Evolutionary conservation across 2,329 filamentous ascomycete genomes (phyloP).

Genomic region (Lasiodiplodia gonubiensis): DNA sequence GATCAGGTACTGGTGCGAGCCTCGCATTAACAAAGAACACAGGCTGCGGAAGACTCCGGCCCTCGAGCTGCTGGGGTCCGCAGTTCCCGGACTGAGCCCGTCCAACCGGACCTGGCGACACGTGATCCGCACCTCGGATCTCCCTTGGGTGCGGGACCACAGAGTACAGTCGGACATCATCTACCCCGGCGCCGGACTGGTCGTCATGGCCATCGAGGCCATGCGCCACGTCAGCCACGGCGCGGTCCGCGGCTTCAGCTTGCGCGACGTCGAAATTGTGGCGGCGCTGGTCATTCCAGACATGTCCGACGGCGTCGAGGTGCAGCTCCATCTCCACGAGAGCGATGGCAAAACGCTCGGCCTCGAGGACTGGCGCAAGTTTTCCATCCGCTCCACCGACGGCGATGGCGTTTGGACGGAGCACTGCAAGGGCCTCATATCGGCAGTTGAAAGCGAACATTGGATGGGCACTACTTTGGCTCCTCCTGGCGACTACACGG

Average conservation of each 20-base stretch:
- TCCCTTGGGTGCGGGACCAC: constrained; percentile 36
- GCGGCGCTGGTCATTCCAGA: constrained; percentile 27
- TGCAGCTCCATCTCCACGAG: constrained; percentile 8
- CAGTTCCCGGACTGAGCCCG: constrained; percentile 33
- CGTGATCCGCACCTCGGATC: constrained; percentile 33
- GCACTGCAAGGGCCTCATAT: constrained; percentile 21
- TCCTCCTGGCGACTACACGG: too few species aligned
- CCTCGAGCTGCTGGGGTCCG: constrained; percentile 37
- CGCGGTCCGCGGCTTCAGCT: constrained; percentile 22
- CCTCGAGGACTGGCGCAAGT: not conserved
- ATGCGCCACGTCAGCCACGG: constrained; percentile 8
- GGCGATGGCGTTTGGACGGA: constrained; percentile 6
- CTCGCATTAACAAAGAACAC: constrained; percentile 28
- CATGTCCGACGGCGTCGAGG: constrained; percentile 11
- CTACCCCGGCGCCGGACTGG: constrained; percentile 41
- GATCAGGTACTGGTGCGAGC: constrained; percentile 32
- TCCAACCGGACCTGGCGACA: constrained; percentile 32
- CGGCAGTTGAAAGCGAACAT: not conserved
- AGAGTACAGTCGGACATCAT: constrained; percentile 37
- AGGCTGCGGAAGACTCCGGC: not conserved
- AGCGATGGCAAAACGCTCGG: too few species aligned
- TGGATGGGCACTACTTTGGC: too few species aligned
- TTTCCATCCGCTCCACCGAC: constrained; percentile 5
- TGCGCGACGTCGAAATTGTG: constrained; percentile 15
- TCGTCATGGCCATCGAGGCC: constrained; percentile 42